A percentile compares a stretch with the other conserved stretches of the same genome.
Conservation (phyloP, 495 filamentous ascomycete genomes). For the Bathelium albidoporum region DNA sequence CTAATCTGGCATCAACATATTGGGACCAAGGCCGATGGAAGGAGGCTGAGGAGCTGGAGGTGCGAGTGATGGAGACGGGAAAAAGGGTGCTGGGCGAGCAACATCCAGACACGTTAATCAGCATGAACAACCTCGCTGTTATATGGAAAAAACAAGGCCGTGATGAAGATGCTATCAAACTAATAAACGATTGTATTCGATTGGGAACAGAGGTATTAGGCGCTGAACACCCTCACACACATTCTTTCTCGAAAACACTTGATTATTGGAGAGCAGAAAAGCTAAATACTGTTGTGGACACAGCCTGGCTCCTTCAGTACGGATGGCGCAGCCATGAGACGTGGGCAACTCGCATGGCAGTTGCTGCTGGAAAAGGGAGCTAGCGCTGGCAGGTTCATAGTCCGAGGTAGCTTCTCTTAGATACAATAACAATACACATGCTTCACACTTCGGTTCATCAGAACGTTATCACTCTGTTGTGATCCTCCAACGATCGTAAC, state of each 20-base stretch:
- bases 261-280: background rate
- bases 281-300: too few species aligned
- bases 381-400: too few species aligned
- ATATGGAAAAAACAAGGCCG: background rate
- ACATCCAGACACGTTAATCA: background rate
- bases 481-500: too few species aligned
- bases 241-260: background rate
- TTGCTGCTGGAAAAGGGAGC: too few species aligned
- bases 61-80: background rate
- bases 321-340: too few species aligned
- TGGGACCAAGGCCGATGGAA: background rate
- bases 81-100: background rate
- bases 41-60: background rate
- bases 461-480: too few species aligned
- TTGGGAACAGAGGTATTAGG: background rate
- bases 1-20: background rate
- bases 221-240: background rate
- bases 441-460: too few species aligned
- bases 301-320: too few species aligned
- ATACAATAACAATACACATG: too few species aligned
- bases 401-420: too few species aligned
- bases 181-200: background rate
- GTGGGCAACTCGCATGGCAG: too few species aligned
- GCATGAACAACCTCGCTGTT: background rate
- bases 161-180: background rate